Percentiles rank a stretch among this genome's conserved stretches.
These are phyloP conservation scores for Sporisorium iseilematis-ciliati DNA, from an alignment of 1,284 basidiomycete genomes.

Conservation along the genomic window DNA sequence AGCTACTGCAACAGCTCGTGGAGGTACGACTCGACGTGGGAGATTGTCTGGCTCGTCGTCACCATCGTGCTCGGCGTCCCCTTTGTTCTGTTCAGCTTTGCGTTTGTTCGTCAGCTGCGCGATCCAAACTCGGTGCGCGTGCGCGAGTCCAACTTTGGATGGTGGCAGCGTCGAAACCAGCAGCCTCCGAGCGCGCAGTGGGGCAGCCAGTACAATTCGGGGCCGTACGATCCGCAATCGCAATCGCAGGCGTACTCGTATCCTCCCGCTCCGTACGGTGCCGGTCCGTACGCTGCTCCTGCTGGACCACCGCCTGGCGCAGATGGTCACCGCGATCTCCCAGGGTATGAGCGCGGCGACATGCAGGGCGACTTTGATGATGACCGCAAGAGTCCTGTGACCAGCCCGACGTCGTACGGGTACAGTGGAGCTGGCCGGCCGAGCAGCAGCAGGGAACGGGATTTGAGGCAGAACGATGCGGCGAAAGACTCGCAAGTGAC, in stretches of 20 bases:
- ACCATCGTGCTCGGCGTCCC: constrained; percentile 49
- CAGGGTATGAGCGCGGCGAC: constrained; percentile 42
- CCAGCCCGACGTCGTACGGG: constrained; percentile 28
- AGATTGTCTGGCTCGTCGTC: constrained; percentile 59
- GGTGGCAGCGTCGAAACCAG: constrained; percentile 37
- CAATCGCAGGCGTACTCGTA: constrained; percentile 43
- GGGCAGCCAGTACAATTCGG: constrained; percentile 17
- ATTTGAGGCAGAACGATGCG: constrained; percentile 37
- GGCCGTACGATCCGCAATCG: constrained; percentile 49
- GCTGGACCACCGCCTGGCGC: constrained; percentile 30
- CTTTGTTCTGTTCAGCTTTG: constrained; percentile 60
- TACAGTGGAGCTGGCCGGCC: constrained; percentile 32
- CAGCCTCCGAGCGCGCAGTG: constrained; percentile 45
- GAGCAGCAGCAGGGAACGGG: constrained; percentile 32
- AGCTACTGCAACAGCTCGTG: constrained; percentile 51
- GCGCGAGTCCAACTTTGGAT: constrained; percentile 23
- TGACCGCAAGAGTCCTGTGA: constrained; percentile 43
- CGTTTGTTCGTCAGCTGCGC: constrained; percentile 54
- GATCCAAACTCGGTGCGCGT: constrained; percentile 52
- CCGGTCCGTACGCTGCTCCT: constrained; percentile 33
- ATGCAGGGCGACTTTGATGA: constrained; percentile 46
- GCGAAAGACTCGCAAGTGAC: constrained; percentile 49
- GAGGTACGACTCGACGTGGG: constrained; percentile 50
- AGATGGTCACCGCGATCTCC: constrained; percentile 33
- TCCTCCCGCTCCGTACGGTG: constrained; percentile 42